Evolutionary conservation across 768 basidiomycete species (phyloP).

Genomic region (Pleurotus citrinopileatus): DNA sequence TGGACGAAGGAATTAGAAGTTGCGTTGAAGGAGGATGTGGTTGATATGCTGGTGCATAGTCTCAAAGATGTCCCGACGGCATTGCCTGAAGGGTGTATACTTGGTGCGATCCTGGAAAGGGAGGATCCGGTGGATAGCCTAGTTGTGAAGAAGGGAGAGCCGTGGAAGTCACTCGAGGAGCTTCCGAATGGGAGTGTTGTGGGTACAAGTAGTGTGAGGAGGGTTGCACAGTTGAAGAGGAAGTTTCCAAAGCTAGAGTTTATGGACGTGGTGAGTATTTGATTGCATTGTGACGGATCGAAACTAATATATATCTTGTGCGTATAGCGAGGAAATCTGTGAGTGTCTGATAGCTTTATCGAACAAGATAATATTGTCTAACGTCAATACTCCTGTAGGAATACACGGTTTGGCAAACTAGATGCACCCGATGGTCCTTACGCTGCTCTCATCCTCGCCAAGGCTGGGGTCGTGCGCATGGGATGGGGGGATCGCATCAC

Average conservation of each 20-base stretch:
- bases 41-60: conserved; percentile 92
- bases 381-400: conserved; percentile 49
- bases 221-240: conserved; percentile 87
- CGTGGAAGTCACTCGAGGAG: conserved; percentile 74
- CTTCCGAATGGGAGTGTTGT: conserved; percentile 86
- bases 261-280: conserved; percentile 76
- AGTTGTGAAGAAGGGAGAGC: conserved; percentile 72
- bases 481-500: conserved; percentile 76
- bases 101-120: conserved; percentile 82
- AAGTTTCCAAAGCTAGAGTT: conserved; percentile 76
- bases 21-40: conserved; percentile 61
- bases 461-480: conserved; percentile 85
- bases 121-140: conserved; percentile 89
- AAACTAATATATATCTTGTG: background rate
- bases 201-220: conserved; percentile 92
- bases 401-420: conserved; percentile 89
- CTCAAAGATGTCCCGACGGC: conserved; percentile 93
- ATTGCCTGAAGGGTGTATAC: conserved; percentile 78
- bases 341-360: conserved; percentile 28
- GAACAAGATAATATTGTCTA: background rate
- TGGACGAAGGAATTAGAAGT: conserved; percentile 99
- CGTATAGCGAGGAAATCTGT: conserved; percentile 82
- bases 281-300: background rate
- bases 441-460: conserved; percentile 88
- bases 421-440: conserved; percentile 81